Evolutionary conservation across 78 protist genomes (phyloP), one percentile per base, ranked within the genome.

Genomic region (Chrysochromulina parva): DNA sequence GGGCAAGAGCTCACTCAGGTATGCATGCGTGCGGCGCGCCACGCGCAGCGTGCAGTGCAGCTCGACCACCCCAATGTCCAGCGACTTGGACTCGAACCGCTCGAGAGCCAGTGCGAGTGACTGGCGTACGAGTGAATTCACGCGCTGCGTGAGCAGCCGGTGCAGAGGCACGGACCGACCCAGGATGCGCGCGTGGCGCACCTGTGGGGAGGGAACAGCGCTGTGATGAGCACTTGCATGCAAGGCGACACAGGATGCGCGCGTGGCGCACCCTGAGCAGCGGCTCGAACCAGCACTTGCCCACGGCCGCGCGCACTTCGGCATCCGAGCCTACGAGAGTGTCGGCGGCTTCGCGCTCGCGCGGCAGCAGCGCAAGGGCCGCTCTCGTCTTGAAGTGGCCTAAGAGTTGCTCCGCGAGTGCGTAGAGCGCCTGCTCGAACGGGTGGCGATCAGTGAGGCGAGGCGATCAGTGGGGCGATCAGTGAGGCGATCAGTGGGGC

Each of bases 81-180:
- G 67, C 53, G 89, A 93, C 10, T 47, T 10, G 9, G 93, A 85
- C 91, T 96, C 98, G 59, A 93, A 96, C 52, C 96, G 73, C 11
- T 73, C 24, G 67, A 96, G 95, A 17, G 98, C 98, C 48, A 86
- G 38, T 48, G 90, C 96, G 20, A 96, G 47, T 24, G 96, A 92
- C 19, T 87, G 89, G 60, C 94, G 81, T 19, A 97, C 22, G 4
- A 47, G 2, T n/a, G 22, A 48, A 91, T 90, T 92, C 53, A 96
- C 87, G 59, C 97, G 95, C 90, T 97, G 97, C 28, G 98, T 59
- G 28, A 97, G 22, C 47, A 97, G 69, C 28, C 48, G 82, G 84
- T 9, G 28, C 16, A 96, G 14, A 76, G 96, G 93, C 5, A 96
- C 24, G 24, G 97, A 90, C 47, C 98, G 91, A 48, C 98, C 98